Percentiles rank a stretch among this genome's conserved stretches.
phyloP scores from a whole-genome alignment of 2,329 filamentous ascomycete species.

The Ceratocystis huliohia region DNA sequence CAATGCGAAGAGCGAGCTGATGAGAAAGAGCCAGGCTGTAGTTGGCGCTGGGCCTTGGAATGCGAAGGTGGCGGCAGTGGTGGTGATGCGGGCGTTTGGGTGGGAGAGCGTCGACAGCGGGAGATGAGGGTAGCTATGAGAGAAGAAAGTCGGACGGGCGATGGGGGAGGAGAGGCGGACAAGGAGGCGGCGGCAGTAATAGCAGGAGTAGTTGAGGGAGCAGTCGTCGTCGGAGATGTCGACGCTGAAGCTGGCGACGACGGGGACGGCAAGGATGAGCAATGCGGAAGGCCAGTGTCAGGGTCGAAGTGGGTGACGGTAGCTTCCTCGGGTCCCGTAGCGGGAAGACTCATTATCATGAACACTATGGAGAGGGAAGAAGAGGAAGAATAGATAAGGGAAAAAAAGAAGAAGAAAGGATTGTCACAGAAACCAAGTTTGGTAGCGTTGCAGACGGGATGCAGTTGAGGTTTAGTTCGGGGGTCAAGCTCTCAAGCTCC shows the following conservation, averaged over 20 bases:
- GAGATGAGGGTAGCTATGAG: slow-evolving; percentile 15
- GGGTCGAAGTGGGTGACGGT: slow-evolving; percentile 1
- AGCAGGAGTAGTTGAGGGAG: not conserved
- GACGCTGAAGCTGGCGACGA: not conserved
- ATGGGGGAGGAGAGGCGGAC: not conserved
- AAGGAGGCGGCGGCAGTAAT: not conserved
- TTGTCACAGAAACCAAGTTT: not conserved
- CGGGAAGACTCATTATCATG: slow-evolving; percentile 18
- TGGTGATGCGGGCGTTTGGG: not conserved
- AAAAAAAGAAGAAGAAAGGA: not conserved
- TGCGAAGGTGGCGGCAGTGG: not conserved
- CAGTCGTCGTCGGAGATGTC: not conserved
- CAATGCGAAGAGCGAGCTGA: slow-evolving; percentile 14
- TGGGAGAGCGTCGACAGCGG: slow-evolving; percentile 13
- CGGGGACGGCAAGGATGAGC: not conserved
- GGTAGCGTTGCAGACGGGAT: not conserved
- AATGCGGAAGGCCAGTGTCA: slow-evolving; percentile 7
- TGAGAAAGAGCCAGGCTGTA: not conserved
- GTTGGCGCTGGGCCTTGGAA: no score
- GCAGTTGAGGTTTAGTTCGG: not conserved
- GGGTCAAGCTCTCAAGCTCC: no score
- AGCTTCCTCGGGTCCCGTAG: slow-evolving; percentile 11
- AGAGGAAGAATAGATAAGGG: not conserved
- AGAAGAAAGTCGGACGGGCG: slow-evolving; percentile 8
- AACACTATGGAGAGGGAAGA: not conserved